Evolutionary conservation across 805 yeast species (phyloP).

Genomic region (Cyberlindnera japonica): DNA sequence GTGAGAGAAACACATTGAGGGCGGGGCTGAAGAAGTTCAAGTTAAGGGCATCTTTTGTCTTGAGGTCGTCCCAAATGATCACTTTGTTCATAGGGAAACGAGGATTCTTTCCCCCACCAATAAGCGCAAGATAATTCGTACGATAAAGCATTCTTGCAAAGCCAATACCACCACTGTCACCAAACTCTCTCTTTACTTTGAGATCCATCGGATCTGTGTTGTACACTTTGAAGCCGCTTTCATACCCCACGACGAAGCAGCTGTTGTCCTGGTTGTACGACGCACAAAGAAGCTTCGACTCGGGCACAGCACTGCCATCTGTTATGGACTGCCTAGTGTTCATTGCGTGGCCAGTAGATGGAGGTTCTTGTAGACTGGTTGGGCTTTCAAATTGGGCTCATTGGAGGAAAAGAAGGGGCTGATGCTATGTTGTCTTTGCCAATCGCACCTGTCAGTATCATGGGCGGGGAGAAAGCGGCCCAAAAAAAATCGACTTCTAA

Average conservation of each 20-base stretch:
- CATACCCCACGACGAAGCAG: slow-evolving; percentile 82
- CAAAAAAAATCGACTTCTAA: no score
- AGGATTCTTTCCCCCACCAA: slow-evolving; percentile 86
- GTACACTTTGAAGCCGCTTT: slow-evolving; percentile 78
- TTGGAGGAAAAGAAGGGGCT: no score
- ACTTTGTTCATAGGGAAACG: slow-evolving; percentile 74
- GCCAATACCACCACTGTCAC: slow-evolving; percentile 57
- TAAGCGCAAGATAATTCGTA: slow-evolving; percentile 84
- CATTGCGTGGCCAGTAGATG: slow-evolving; percentile 16
- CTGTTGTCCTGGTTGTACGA: slow-evolving; percentile 84
- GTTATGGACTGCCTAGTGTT: slow-evolving; percentile 24
- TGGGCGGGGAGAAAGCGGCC: no score
- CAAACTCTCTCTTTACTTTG: slow-evolving; percentile 58
- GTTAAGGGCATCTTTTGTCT: slow-evolving; percentile 64
- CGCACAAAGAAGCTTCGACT: slow-evolving; percentile 21
- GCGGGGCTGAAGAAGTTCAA: slow-evolving; percentile 78
- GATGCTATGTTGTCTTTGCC: no score
- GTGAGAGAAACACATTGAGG: slow-evolving; percentile 66
- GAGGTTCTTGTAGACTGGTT: no score
- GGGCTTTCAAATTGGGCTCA: no score
- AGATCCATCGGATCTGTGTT: slow-evolving; percentile 83
- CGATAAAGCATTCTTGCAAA: slow-evolving; percentile 78
- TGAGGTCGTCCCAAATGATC: slow-evolving; percentile 89
- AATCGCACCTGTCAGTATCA: no score
- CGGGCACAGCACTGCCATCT: slow-evolving; percentile 7